Evolutionary conservation across 345 rosid species (phyloP), one percentile per base, ranked within the genome.

Genomic region (Eucalyptus marginata): DNA sequence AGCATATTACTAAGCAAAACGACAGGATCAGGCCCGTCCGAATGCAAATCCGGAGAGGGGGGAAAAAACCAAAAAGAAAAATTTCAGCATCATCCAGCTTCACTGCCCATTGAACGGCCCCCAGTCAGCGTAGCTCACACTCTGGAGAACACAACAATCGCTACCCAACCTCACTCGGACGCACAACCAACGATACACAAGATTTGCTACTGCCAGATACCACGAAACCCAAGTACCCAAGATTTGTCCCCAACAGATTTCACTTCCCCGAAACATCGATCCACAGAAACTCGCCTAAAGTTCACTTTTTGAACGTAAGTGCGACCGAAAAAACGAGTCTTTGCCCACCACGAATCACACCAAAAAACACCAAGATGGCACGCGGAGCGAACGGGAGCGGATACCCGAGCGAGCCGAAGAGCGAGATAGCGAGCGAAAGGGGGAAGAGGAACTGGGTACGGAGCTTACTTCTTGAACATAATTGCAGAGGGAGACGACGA

Each of bases 381-480:
- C 15, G 84, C 84, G 47, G 15, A 40, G 84, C 29, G 84, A 86
- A 62, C 12, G 33, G 24, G 8, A 59, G 46, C 76, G 16, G 84
- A 86, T 17, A 4, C 62, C 4, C 0, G 49, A 27, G 86, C 31
- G 9, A 56, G 62, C 59, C 17, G 87, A 84, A 33, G 4, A 33
- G 13, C 14, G 40, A 64, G 8, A 33, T 6, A 76, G 31, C 4
- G 36, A 90, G 44, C 46, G 31, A 49, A 4, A 47, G 1, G 31
- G 31, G 64, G 2, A 17, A 43, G 17, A 64, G 10, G 31, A 29
- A 29, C 1, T 46, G 24, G 40, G 44, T 29, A 87, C n/a, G 46
- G n/a, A 52, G 88, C 89, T 91, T 88, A 93, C 94, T 93, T 93
- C 88, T 92, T 93, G 92, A 93, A 93, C 95, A 93, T 93, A 33